A percentile compares a stretch with the other conserved stretches of the same genome.
phyloP scores from a whole-genome alignment of 2,329 filamentous ascomycete genomes.

The Metarhizium anisopliae region DNA sequence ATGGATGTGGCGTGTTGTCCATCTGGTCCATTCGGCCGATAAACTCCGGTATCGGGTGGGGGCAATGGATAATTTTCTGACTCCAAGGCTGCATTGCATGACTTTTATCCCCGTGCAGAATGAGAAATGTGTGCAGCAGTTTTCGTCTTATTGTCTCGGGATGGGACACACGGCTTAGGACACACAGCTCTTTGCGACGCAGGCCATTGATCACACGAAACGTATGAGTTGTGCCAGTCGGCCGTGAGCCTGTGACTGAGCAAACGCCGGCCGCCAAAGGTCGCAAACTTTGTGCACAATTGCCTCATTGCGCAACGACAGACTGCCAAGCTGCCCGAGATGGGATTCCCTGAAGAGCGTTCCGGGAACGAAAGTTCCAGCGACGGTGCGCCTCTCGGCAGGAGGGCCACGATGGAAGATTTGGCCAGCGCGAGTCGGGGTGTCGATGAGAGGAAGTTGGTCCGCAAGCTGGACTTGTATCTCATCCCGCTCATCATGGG shows the following conservation, averaged over 20 bases:
- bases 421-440: slow-evolving; percentile 7
- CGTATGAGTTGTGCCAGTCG: too few relatives aligned
- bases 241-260: too few relatives aligned
- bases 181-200: too few relatives aligned
- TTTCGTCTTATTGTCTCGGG: too few relatives aligned
- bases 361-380: neutral
- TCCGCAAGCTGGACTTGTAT: slow-evolving; percentile 55
- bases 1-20: neutral
- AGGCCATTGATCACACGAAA: too few relatives aligned
- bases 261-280: too few relatives aligned
- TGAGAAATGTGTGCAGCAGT: too few relatives aligned
- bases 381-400: neutral
- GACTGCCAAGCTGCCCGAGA: too few relatives aligned
- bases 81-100: too few relatives aligned
- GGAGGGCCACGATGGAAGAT: slow-evolving; percentile 8
- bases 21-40: neutral
- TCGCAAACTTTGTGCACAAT: too few relatives aligned
- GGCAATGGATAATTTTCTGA: neutral
- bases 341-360: neutral
- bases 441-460: slow-evolving; percentile 42
- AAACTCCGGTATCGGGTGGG: neutral
- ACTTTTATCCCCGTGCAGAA: too few relatives aligned
- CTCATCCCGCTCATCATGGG: slow-evolving; percentile 60
- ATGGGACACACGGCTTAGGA: neutral
- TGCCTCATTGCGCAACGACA: too few relatives aligned